Base-by-base conservation (phyloP, 768 basidiomycete species). In the Tylopilus vinaceipallidus region DNA sequence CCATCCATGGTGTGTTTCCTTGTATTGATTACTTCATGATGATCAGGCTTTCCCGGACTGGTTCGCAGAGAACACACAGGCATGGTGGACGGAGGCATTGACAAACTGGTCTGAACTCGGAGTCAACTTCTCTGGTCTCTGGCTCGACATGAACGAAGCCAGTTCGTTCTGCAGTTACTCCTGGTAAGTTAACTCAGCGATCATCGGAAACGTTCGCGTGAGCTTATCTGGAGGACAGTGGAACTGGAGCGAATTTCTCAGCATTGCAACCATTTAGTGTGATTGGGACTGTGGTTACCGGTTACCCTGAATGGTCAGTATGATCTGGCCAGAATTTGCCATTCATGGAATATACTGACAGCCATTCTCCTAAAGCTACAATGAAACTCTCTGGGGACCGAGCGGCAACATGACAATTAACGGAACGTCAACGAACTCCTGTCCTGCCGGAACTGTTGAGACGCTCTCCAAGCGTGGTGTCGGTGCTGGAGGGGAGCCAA, bases 331-430 rank as follows among this genome's bases (percentile, higher is more conserved):
- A 14, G 6, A 6, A 6, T 41, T 12, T 5, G 5, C 3, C 2
- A 27, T 13, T 22, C n/a, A n/a, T n/a, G 14, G n/a, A 14, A 34
- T 17, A 9, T 23, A 6, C 37, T 55, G 40, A 53, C 29, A 10
- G 0, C 22, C 3, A 11, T 33, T 24, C 52, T 42, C 30, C 36
- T 6, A 13, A 33, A 86, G 86, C 36, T 89, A 89, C 60, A 77
- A 88, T 57, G 56, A 75, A 17, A 75, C 78, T 0, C 58, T 79
- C 13, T 87, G 74, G 57, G 86, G 86, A 13, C 78, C 80, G 0
- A 86, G 84, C 53, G 87, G 87, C 4, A 90, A 89, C 58, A 79
- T 89, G 63, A 86, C 83, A 12, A 75, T 88, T 53, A 83, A 85
- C 45, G 85, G 84, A 6, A 78, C 72, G 3, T 67, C 76, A 35